Conservation (phyloP, 352 stramenopile genomes). For the Blastocystis sp. region DNA sequence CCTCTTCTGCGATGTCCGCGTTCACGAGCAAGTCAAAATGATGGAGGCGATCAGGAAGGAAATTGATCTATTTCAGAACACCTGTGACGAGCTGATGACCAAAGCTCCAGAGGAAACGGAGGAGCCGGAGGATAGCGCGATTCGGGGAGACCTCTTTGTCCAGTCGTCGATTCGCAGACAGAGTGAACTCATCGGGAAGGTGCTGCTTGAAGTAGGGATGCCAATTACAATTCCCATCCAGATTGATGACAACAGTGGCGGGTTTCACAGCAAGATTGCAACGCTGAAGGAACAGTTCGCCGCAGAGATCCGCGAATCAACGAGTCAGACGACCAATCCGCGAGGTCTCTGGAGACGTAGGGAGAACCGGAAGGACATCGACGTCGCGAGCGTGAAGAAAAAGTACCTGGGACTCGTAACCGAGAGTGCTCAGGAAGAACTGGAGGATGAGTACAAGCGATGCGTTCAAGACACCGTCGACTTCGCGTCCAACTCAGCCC, state of each 20-base stretch:
- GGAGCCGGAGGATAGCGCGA: background rate
- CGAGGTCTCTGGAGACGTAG: background rate
- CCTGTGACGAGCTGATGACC: background rate
- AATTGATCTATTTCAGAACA: background rate
- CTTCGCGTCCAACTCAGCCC: background rate
- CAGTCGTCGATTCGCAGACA: background rate
- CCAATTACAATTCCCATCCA: background rate
- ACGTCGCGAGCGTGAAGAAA: background rate
- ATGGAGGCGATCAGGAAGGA: background rate
- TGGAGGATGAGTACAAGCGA: slow-evolving; percentile 14
- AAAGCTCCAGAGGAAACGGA: background rate
- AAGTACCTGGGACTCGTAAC: background rate
- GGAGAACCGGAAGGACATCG: background rate
- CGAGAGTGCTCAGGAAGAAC: background rate
- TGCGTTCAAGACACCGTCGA: slow-evolving; percentile 23
- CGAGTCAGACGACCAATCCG: background rate
- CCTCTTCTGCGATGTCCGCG: slow-evolving; percentile 5
- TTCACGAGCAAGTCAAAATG: slow-evolving; percentile 19
- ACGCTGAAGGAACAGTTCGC: background rate
- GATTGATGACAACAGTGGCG: background rate
- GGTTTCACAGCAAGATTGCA: background rate
- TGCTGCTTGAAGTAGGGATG: background rate
- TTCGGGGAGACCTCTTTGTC: background rate
- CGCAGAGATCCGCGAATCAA: background rate
- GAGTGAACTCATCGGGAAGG: slow-evolving; percentile 12